Conservation (phyloP, 2,329 filamentous ascomycete species). For the Blastomyces gilchristii region DNA sequence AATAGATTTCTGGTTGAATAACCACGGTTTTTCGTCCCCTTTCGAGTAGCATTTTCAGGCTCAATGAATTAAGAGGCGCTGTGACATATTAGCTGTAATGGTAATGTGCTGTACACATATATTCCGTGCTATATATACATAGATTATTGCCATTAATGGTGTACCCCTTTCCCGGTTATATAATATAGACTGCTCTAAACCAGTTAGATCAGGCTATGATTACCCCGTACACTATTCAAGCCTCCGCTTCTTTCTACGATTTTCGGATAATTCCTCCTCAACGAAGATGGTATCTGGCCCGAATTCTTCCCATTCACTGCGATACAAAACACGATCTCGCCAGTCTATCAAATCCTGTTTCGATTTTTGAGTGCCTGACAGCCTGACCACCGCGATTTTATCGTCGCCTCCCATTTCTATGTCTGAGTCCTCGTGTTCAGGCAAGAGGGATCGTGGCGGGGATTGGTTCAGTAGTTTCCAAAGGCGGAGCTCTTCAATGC, state of each 20-base stretch:
- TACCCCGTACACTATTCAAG: slow-evolving; percentile 12
- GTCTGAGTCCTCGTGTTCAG: slow-evolving; percentile 19
- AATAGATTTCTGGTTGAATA: neutral
- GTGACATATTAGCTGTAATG: neutral
- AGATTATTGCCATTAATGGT: neutral
- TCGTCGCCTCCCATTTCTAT: slow-evolving; percentile 16
- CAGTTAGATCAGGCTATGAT: neutral
- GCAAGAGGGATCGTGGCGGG: slow-evolving; percentile 4
- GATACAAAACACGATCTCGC: slow-evolving; percentile 39
- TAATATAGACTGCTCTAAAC: neutral
- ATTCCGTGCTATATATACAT: neutral
- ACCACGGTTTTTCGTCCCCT: neutral
- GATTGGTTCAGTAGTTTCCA: slow-evolving; percentile 33
- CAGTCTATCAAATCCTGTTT: slow-evolving; percentile 36
- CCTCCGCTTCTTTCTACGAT: slow-evolving; percentile 25
- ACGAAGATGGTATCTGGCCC: slow-evolving; percentile 22
- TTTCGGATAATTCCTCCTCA: slow-evolving; percentile 23
- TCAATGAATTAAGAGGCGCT: neutral
- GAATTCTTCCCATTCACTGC: slow-evolving; percentile 43
- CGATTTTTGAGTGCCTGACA: slow-evolving; percentile 24
- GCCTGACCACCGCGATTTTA: slow-evolving; percentile 16
- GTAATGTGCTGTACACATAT: neutral
- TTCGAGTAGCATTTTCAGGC: neutral
- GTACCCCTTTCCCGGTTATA: neutral
- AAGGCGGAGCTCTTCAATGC: slow-evolving; percentile 37